These are phyloP conservation scores for Salix viminalis DNA, from an alignment of 345 rosid species.

Conservation along the genomic window DNA sequence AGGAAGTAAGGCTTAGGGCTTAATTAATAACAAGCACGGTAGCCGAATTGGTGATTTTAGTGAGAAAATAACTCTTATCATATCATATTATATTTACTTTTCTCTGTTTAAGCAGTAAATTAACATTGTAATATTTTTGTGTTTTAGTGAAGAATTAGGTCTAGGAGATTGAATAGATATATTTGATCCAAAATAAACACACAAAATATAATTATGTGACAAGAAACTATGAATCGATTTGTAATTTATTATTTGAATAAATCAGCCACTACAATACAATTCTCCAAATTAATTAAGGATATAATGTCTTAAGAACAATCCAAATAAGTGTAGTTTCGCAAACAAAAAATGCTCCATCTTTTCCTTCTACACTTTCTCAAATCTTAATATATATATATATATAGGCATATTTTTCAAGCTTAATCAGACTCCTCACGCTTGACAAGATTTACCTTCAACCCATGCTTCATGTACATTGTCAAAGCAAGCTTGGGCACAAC, in stretches of 20 bases:
- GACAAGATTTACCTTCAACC: constrained; percentile 47
- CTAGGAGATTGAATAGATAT: too few relatives aligned
- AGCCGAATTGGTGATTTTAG: too few relatives aligned
- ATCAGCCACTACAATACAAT: background rate
- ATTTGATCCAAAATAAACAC: too few relatives aligned
- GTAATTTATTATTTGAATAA: background rate
- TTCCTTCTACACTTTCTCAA: background rate
- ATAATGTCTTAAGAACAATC: background rate
- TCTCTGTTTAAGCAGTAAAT: too few relatives aligned
- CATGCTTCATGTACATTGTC: constrained; percentile 95
- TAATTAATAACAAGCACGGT: too few relatives aligned
- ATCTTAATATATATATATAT: background rate
- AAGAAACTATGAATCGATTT: background rate
- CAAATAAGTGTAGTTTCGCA: background rate
- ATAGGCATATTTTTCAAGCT: background rate
- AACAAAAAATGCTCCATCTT: too few relatives aligned
- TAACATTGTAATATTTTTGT: too few relatives aligned
- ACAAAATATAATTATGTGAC: too few relatives aligned
- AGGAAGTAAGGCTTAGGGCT: too few relatives aligned
- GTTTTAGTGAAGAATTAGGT: too few relatives aligned
- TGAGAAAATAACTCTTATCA: too few relatives aligned
- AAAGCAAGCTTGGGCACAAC: constrained; percentile 69
- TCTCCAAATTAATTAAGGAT: background rate
- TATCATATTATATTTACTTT: too few relatives aligned
- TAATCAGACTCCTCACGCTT: constrained; percentile 19